phyloP scores from a whole-genome alignment of 1,139 yeast genomes.

The Candida freyschussii region DNA sequence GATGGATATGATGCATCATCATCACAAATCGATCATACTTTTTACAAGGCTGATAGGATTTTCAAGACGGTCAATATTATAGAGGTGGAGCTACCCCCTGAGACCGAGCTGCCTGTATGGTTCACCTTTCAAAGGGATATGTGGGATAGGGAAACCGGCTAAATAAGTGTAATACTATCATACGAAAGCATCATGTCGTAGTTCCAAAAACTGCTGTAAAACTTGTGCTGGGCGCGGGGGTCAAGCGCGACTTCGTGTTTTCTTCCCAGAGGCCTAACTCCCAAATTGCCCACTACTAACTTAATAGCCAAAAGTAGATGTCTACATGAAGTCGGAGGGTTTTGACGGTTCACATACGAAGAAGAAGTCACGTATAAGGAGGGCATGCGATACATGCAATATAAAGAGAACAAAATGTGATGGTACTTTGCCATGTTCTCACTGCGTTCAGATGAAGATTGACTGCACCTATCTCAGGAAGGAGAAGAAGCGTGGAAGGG shows the following conservation, averaged over 20 bases:
- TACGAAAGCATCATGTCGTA: no score
- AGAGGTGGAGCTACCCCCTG: slow-evolving; percentile 53
- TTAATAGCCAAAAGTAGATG: no score
- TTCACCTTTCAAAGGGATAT: slow-evolving; percentile 53
- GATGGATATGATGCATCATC: neutral
- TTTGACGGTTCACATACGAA: slow-evolving; percentile 1
- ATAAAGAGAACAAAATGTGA: slow-evolving; percentile 37
- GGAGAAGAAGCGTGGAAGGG: slow-evolving; percentile 38
- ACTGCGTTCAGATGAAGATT: slow-evolving; percentile 29
- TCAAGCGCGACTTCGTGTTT: no score
- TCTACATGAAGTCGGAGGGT: no score
- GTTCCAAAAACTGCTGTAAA: no score
- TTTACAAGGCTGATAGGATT: slow-evolving; percentile 22
- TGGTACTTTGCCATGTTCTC: slow-evolving; percentile 35
- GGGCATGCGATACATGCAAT: slow-evolving; percentile 41
- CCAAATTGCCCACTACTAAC: no score
- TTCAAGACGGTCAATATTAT: slow-evolving; percentile 28
- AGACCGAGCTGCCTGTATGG: slow-evolving; percentile 66
- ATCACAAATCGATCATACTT: slow-evolving; percentile 6
- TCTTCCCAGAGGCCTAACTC: no score
- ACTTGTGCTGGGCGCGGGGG: no score
- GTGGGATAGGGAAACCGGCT: no score
- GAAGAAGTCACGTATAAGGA: slow-evolving; percentile 24
- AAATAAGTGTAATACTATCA: no score
- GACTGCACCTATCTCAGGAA: slow-evolving; percentile 34